Evolutionary conservation across 805 yeast species (phyloP).

Genomic region (Yamadazyma sp.): DNA sequence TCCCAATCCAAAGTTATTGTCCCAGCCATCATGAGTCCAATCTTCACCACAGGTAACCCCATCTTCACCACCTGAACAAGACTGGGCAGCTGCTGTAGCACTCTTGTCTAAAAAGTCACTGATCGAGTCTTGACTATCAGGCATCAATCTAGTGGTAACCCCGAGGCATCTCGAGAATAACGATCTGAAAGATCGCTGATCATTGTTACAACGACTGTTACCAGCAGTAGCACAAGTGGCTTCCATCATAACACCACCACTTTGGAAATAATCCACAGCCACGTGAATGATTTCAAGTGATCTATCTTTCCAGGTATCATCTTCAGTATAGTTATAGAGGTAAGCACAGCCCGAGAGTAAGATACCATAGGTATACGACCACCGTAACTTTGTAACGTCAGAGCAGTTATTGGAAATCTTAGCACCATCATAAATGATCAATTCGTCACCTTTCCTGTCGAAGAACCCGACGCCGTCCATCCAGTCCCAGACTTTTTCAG

Average conservation of each 20-base stretch:
- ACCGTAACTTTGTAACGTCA: constrained; percentile 48
- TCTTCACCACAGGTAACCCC: constrained; percentile 81
- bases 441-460: constrained; percentile 23
- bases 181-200: constrained; percentile 76
- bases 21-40: constrained; percentile 66
- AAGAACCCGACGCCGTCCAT: constrained; percentile 45
- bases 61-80: constrained; percentile 84
- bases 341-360: constrained; percentile 69
- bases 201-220: constrained; percentile 58
- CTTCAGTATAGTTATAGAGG: constrained; percentile 61
- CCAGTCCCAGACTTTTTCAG: constrained; percentile 81
- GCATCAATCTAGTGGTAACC: constrained; percentile 54
- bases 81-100: constrained; percentile 70
- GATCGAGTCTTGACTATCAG: constrained; percentile 46
- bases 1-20: constrained; percentile 72
- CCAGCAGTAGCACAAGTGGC: constrained; percentile 50
- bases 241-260: constrained; percentile 56
- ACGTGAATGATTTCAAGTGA: constrained; percentile 38
- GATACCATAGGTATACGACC: constrained; percentile 74
- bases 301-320: constrained; percentile 41
- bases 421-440: constrained; percentile 59
- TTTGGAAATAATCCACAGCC: constrained; percentile 41
- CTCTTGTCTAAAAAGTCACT: constrained; percentile 43
- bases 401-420: constrained; percentile 45
- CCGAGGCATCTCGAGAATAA: constrained; percentile 65